Evolutionary conservation across 2,329 filamentous ascomycete genomes (phyloP).

Genomic region (Alternaria arbusti): DNA sequence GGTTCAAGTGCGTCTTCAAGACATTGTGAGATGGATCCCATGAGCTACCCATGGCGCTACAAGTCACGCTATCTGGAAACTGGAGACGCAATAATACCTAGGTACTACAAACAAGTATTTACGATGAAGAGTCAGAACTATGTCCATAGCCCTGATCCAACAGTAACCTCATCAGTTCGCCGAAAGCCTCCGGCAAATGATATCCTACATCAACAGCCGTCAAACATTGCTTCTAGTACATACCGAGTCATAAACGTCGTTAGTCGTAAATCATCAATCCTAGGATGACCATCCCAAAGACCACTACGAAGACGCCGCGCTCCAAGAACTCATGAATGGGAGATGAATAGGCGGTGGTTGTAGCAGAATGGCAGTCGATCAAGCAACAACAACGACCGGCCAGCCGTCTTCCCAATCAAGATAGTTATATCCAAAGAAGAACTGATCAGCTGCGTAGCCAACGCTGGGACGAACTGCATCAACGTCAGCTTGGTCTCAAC

Average conservation of each 20-base stretch:
- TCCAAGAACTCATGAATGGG: background rate
- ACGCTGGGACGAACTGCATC: slow-evolving; percentile 28
- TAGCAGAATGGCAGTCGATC: background rate
- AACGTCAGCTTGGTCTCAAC: slow-evolving; percentile 3
- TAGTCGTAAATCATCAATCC: background rate
- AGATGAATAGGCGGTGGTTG: background rate
- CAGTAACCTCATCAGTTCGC: background rate
- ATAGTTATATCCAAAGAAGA: slow-evolving; percentile 41
- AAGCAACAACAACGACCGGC: slow-evolving; percentile 29
- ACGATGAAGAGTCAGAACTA: background rate
- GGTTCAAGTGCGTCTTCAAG: background rate
- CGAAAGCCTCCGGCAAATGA: background rate
- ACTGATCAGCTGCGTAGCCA: slow-evolving; percentile 32
- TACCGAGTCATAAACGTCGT: background rate
- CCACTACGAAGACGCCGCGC: background rate
- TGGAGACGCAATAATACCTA: background rate
- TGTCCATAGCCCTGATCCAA: background rate
- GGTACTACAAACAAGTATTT: background rate
- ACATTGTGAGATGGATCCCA: background rate
- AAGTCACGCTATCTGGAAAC: background rate
- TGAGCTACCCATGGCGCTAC: background rate
- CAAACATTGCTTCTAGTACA: background rate
- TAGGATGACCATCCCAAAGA: background rate
- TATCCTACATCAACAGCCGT: background rate
- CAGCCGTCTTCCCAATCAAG: slow-evolving; percentile 37